Evolutionary conservation across 345 rosid genomes (phyloP), one percentile per base, ranked within the genome.

Genomic region (Populus euphratica): DNA sequence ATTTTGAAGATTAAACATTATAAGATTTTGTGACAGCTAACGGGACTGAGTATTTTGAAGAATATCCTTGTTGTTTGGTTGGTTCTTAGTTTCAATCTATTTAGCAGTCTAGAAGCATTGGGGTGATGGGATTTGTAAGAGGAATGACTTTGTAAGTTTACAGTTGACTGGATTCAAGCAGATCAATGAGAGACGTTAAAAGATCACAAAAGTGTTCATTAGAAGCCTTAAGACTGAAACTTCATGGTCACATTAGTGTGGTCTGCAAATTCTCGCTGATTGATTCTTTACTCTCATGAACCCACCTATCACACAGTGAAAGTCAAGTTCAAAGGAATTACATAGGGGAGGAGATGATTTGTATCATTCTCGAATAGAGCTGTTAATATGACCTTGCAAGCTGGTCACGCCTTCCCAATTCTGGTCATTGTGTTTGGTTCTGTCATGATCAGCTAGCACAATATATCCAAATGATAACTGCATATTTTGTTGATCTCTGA

Each of bases 351-450:
- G 43, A 50, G 29, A 71, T 70, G 27, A 6, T 12, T 25, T 9
- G 11, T 38, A 56, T 36, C 31, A 13, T 12, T 74, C 76, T 73
- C 59, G 25, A 70, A 70, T 74, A 39, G 41, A 27, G 77, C 77
- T 62, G 18, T n/a, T 17, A 73, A 56, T n/a, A 33, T 38, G 5
- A 13, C 3, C 17, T 52, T 29, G 25, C 16, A 25, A 31, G 31
- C 44, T 47, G 73, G 31, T 27, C n/a, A 35, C 38, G 71, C 27
- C 38, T 73, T 36, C 43, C 41, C 41, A 13, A 18, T 41, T 74
- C 13, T 1, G 38, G 56, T 5, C 39, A 17, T n/a, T 54, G 29
- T 47, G 38, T 43, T 25, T 49, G 44, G 44, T 72, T 63, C 33
- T 33, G 41, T 12, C 23, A 17, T 41, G 31, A 50, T 41, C 54